Evolutionary conservation across 2,329 filamentous ascomycete genomes (phyloP).

Genomic region (Drechmeria coniospora): DNA sequence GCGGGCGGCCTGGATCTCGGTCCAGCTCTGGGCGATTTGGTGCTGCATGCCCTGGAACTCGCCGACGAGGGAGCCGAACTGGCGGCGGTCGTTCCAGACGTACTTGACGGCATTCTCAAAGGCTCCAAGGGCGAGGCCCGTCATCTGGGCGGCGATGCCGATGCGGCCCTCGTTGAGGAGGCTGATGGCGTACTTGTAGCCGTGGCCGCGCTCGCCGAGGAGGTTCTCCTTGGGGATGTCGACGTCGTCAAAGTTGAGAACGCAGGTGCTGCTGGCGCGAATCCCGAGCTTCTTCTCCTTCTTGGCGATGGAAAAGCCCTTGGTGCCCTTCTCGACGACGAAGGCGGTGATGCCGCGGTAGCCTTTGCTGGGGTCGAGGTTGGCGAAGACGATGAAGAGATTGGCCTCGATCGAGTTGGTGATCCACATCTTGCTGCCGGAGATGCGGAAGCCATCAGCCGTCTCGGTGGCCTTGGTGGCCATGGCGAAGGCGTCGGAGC

Average conservation of each 20-base stretch:
- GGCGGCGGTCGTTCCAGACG: constrained; percentile 95
- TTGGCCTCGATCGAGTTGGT: constrained; percentile 90
- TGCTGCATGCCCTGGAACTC: constrained; percentile 99
- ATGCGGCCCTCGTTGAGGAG: constrained; percentile 94
- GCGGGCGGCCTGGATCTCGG: constrained; percentile 80
- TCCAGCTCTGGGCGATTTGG: constrained; percentile 91
- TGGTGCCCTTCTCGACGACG: constrained; percentile 75
- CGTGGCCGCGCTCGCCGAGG: constrained; percentile 74
- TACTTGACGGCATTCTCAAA: constrained; percentile 90
- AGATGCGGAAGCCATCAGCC: constrained; percentile 68
- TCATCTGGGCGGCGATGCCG: constrained; percentile 98
- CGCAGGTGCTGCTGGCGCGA: constrained; percentile 87
- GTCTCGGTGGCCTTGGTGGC: constrained; percentile 82
- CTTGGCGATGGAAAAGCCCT: constrained; percentile 90
- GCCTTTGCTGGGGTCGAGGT: constrained; percentile 78
- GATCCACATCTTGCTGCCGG: constrained; percentile 98
- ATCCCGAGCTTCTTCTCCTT: constrained; percentile 99
- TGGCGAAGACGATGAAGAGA: constrained; percentile 97
- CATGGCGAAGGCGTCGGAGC: constrained; percentile 90
- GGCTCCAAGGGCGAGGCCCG: constrained; percentile 80
- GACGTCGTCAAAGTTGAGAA: constrained; percentile 94
- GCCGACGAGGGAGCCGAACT: constrained; percentile 86
- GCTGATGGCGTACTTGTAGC: constrained; percentile 95
- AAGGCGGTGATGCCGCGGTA: constrained; percentile 98
- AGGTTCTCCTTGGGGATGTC: constrained; percentile 78